Evolutionary conservation across 352 stramenopile species (phyloP), one percentile per base, ranked within the genome.

Genomic region (Blastocystis sp.): DNA sequence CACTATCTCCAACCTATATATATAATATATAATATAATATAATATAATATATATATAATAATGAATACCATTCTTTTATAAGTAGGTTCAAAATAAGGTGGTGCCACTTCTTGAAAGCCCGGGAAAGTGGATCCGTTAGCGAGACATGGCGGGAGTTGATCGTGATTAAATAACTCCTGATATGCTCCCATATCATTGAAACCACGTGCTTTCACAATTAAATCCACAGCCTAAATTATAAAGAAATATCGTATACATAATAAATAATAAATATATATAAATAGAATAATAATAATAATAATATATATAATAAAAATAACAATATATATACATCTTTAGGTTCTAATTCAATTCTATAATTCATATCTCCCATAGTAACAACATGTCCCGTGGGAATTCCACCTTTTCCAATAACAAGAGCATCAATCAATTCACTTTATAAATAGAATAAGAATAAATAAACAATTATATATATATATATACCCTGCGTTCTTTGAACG

Each of bases 401-500:
- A 10, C 18, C 30, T 16, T 10, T 40, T 23, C 49, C 49, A 9
- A 59, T 23, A 24, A 59, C 49, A 21, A 59, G 35, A 27, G 49
- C 2, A 24, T 59, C 36, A 27, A 59, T 40, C 10, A 59, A 32
- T 32, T 59, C 49, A 11, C 49, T 59, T 2, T 11, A 10, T 3
- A 18, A n/a, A n/a, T n/a, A n/a, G n/a, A n/a, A n/a, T n/a, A n/a
- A n/a, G n/a, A n/a, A n/a, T n/a, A n/a, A n/a, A n/a, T n/a, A 40
- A 9, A 25, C 2, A 5, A 23, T 3, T 13, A 27, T 10, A 24
- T 18, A 7, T 28, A 16, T 4, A 7, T 28, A n/a, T 40, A 16
- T 32, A 59, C 49, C 46, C 49, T 4, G 49, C 49, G 37, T 59
- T 59, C 49, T 59, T 59, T 24, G 46, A 49, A 25, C 49, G 49